Base-by-base conservation (phyloP, 2,329 filamentous ascomycete genomes). In the Cordyceps fumosorosea region DNA sequence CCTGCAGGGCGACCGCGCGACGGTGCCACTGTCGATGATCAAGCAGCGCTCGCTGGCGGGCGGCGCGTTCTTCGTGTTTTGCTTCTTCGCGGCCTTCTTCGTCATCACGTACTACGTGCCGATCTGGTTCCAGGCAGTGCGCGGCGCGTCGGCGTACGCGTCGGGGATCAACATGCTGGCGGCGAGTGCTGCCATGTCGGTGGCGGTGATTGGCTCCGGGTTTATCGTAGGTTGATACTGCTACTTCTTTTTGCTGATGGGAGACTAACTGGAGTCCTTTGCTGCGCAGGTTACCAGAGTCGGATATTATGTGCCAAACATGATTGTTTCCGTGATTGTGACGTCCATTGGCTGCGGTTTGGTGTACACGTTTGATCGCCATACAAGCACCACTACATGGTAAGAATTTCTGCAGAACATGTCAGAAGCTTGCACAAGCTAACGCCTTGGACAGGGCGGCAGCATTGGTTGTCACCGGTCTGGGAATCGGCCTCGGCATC, bases 41-140 rank as follows among this genome's bases (percentile, higher is more conserved):
- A 83, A 83, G 64, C 88, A 87, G 62, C 91, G 84, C 68, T 96
- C 90, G 2, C 96, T 77, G 0, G 89, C 90, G 0, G 91, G 91
- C 14, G 74, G 71, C 14, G 67, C 73, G 53, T 70, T 66, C 48
- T 64, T 70, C 29, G 65, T 70, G 50, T 68, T 74, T 51, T 70
- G 62, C 22, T 65, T 72, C 7, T 67, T 73, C 24, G 67, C 71
- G 10, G 56, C 68, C n/a, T 69, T 72, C 52, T 65, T 60, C 42
- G 62, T 72, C 22, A 66, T 69, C 11, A 64, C 24, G 2, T 60
- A 40, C 47, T 60, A 54, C 18, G 29, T 80, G 10, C 77, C 79
- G 10, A 74, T 80, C 58, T 81, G 77, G 75, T 80, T 78, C 67
- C 77, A 79, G 63, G 74, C 75, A 7, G 74, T 77, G 53, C 67